Percentiles rank a stretch among this genome's conserved stretches.
These are phyloP conservation scores for Abrus pulchellus DNA, from an alignment of 306 rosid genomes.

Conservation along the genomic window DNA sequence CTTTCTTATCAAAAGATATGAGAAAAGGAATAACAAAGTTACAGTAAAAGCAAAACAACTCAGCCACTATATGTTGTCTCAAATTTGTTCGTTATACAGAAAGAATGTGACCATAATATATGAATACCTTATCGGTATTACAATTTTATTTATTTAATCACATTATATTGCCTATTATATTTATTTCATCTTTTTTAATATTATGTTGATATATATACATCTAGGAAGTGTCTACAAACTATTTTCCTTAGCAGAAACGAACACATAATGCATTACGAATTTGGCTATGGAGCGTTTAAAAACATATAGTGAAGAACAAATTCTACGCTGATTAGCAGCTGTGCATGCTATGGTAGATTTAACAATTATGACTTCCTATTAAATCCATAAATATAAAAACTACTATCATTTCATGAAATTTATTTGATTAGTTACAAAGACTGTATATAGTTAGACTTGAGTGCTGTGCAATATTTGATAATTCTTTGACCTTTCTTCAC, in stretches of 20 bases:
- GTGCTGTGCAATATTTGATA: not conserved
- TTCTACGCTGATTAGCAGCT: not conserved
- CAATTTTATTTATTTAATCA: too few relatives aligned
- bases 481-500: not conserved
- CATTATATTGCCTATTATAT: too few relatives aligned
- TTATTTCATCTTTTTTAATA: too few relatives aligned
- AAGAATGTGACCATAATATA: not conserved
- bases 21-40: conserved; percentile 33
- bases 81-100: conserved; percentile 13
- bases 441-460: not conserved
- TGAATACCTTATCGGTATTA: too few relatives aligned
- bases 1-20: conserved; percentile 15
- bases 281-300: not conserved
- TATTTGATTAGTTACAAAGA: not conserved
- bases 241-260: too few relatives aligned
- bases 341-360: not conserved
- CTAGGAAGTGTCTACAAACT: too few relatives aligned
- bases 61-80: conserved; percentile 42
- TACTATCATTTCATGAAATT: not conserved
- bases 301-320: not conserved
- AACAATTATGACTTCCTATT: not conserved
- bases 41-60: conserved; percentile 43
- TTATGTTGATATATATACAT: too few relatives aligned
- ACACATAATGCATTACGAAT: not conserved
- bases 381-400: not conserved